phyloP scores from a whole-genome alignment of 2,329 filamentous ascomycete species.

The Scopulariopsis brevicaulis region DNA sequence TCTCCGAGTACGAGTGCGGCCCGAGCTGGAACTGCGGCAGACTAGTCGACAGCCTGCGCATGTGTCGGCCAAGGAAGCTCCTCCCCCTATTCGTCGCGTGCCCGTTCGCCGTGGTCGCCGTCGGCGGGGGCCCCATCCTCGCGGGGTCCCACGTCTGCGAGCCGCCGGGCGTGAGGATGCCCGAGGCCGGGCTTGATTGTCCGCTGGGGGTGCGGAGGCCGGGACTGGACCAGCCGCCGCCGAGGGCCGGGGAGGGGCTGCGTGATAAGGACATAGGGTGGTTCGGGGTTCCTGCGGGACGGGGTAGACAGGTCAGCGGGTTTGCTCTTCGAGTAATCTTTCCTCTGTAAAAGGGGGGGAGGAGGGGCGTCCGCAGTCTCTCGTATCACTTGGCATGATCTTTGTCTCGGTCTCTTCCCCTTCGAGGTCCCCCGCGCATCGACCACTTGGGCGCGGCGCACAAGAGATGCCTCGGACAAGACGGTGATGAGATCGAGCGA shows the following conservation, averaged over 20 bases:
- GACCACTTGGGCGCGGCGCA: neutral
- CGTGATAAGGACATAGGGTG: constrained; percentile 71
- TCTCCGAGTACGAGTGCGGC: constrained; percentile 49
- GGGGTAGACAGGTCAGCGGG: neutral
- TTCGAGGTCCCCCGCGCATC: neutral
- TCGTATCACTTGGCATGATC: neutral
- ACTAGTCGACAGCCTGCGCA: constrained; percentile 67
- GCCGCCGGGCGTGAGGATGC: constrained; percentile 40
- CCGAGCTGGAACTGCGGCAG: constrained; percentile 59
- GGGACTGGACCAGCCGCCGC: constrained; percentile 78
- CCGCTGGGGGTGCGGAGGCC: constrained; percentile 62
- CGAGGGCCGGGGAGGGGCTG: constrained; percentile 71
- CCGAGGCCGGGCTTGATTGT: constrained; percentile 53
- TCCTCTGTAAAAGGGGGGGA: neutral
- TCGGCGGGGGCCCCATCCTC: neutral
- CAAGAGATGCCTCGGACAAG: constrained; percentile 3
- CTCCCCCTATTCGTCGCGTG: constrained; percentile 68
- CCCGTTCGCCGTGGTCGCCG: constrained; percentile 50
- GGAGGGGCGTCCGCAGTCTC: neutral
- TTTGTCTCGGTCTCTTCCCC: neutral
- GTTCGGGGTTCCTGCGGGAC: constrained; percentile 37
- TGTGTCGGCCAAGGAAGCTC: constrained; percentile 79
- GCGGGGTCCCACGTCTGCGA: neutral
- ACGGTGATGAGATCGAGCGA: neutral
- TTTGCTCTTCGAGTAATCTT: neutral